A percentile compares a stretch with the other conserved stretches of the same genome.
Evolutionary conservation across 2,329 filamentous ascomycete genomes (phyloP).

Genomic region (Phoma herbarum): DNA sequence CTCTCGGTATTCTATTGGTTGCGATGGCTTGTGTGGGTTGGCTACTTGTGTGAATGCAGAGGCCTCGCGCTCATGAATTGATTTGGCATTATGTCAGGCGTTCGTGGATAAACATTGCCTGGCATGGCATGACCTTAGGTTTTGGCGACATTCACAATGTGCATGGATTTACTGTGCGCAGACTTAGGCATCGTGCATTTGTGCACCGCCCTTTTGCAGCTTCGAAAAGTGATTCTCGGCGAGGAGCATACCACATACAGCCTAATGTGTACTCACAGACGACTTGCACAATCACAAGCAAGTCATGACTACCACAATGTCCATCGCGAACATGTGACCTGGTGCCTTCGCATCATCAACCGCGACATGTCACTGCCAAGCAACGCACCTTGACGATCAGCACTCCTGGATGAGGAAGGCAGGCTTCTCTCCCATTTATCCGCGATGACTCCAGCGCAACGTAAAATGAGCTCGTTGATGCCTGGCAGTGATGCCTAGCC

Average conservation of each 20-base stretch:
- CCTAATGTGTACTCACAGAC: background rate
- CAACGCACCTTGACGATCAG: background rate
- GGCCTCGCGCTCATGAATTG: background rate
- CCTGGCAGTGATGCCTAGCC: constrained; percentile 14
- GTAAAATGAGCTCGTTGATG: constrained; percentile 9
- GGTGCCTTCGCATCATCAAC: background rate
- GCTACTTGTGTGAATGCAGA: background rate
- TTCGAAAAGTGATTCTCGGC: background rate
- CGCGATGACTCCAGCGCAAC: constrained; percentile 3
- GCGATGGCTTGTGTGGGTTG: background rate
- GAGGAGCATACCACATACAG: background rate
- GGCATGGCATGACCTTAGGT: background rate
- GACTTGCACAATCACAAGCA: constrained; percentile 3
- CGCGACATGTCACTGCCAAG: constrained; percentile 9
- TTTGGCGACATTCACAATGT: background rate
- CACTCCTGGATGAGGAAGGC: background rate
- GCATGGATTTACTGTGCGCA: background rate
- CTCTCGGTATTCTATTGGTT: background rate
- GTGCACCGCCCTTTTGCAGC: background rate
- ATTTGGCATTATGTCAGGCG: constrained; percentile 1
- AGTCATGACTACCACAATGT: background rate
- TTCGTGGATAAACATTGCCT: constrained; percentile 1
- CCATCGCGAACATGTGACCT: background rate
- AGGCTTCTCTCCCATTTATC: background rate
- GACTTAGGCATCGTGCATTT: background rate